These are phyloP conservation scores for Neopestalotiopsis clavispora DNA, from an alignment of 2,329 filamentous ascomycete species.

Conservation along the genomic window DNA sequence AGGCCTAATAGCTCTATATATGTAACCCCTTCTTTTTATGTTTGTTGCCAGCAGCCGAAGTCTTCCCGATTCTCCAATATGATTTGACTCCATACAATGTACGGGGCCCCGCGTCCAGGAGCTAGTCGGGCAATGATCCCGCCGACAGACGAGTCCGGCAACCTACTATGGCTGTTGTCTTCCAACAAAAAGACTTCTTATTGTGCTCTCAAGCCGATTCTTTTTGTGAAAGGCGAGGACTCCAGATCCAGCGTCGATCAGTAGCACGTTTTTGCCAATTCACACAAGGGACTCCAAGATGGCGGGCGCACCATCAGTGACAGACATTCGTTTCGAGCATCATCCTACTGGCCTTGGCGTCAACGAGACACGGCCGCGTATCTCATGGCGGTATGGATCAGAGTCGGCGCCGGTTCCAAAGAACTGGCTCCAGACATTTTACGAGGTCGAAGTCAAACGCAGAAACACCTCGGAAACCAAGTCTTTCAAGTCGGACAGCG, in stretches of 20 bases:
- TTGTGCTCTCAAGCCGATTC: not conserved
- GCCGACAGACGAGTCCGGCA: not conserved
- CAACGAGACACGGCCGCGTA: not conserved
- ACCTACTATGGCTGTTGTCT: not conserved
- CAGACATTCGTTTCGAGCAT: constrained; percentile 16
- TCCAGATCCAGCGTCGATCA: not conserved
- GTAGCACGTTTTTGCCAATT: not conserved
- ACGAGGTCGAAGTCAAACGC: constrained; percentile 5
- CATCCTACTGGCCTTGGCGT: constrained; percentile 12
- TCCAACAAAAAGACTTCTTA: not conserved
- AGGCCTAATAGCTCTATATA: not conserved
- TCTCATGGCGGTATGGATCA: constrained; percentile 13
- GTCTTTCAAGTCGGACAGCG: not conserved
- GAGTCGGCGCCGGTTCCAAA: not conserved
- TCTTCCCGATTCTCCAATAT: not conserved
- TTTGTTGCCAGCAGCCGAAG: not conserved
- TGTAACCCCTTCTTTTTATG: not conserved
- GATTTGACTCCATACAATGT: not conserved
- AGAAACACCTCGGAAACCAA: not conserved
- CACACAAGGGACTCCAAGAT: not conserved
- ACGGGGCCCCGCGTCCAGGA: not conserved
- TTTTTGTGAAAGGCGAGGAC: not conserved
- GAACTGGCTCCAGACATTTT: constrained; percentile 6
- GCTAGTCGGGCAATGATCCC: not conserved
- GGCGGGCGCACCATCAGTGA: not conserved